Percentiles rank a stretch among this genome's conserved stretches.
phyloP scores from a whole-genome alignment of 2,329 filamentous ascomycete species.

The Albophoma yamanashiensis region DNA sequence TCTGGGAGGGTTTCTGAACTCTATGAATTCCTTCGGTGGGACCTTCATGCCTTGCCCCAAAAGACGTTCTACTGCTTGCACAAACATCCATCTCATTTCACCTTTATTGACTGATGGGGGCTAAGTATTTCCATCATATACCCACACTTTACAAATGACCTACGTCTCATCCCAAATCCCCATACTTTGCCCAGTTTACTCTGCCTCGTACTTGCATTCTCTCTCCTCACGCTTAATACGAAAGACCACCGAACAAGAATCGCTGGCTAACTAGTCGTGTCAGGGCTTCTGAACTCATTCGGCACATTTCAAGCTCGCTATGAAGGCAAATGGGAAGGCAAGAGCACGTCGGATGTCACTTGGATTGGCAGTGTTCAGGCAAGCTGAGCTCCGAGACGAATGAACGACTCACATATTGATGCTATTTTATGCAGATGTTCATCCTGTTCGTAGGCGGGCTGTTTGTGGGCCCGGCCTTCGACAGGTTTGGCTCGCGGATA shows the following conservation, averaged over 20 bases:
- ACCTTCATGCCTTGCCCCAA: not conserved
- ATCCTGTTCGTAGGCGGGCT: constrained; percentile 27
- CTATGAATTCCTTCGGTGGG: constrained; percentile 16
- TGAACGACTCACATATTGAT: not conserved
- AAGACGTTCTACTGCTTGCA: not conserved
- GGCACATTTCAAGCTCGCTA: constrained; percentile 47
- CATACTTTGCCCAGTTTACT: no score
- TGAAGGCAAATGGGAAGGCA: constrained; percentile 18
- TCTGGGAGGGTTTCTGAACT: constrained; percentile 18
- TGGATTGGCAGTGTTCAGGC: constrained; percentile 29
- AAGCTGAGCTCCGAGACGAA: not conserved
- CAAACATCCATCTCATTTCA: not conserved
- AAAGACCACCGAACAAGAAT: not conserved
- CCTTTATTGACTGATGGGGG: not conserved
- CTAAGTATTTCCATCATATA: not conserved
- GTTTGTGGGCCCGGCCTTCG: constrained; percentile 26
- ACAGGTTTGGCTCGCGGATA: constrained; percentile 24
- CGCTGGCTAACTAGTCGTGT: not conserved
- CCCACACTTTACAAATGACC: not conserved
- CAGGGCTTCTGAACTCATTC: constrained; percentile 29
- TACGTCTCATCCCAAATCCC: no score
- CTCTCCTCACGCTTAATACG: not conserved
- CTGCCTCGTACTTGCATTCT: no score
- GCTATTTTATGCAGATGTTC: constrained; percentile 18
- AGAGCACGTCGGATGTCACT: constrained; percentile 19